These are phyloP conservation scores for Fermentozyma sake DNA, from an alignment of 1,139 yeast species.

Conservation along the genomic window DNA sequence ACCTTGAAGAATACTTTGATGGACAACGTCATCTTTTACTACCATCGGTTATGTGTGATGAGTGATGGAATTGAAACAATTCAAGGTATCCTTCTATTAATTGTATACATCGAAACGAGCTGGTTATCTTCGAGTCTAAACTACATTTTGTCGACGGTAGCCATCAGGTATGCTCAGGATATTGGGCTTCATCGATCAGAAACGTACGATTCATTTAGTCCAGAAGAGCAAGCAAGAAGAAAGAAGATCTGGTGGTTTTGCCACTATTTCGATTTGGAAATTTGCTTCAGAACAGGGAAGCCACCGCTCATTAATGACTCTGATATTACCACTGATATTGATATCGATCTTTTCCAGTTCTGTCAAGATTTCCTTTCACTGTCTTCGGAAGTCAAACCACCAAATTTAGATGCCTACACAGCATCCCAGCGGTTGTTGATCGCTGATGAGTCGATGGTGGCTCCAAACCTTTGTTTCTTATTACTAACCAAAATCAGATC, in stretches of 20 bases:
- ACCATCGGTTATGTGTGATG: conserved; percentile 41
- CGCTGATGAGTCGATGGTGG: not conserved
- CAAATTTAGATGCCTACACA: not conserved
- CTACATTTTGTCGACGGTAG: conserved; percentile 44
- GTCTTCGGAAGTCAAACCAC: conserved; percentile 1
- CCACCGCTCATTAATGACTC: conserved; percentile 51
- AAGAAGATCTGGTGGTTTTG: conserved; percentile 54
- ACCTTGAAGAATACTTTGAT: conserved; percentile 23
- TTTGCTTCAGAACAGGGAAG: conserved; percentile 53
- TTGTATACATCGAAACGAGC: conserved; percentile 41
- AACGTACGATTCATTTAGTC: conserved; percentile 32
- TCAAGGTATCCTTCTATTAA: conserved; percentile 44
- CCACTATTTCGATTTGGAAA: conserved; percentile 50
- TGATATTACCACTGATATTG: conserved; percentile 29
- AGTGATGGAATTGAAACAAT: conserved; percentile 50
- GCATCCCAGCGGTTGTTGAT: too few species aligned
- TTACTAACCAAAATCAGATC: conserved; percentile 24
- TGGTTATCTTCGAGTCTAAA: conserved; percentile 40
- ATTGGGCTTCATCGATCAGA: conserved; percentile 64
- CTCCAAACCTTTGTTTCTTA: conserved; percentile 12
- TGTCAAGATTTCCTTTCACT: conserved; percentile 1
- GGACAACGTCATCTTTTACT: conserved; percentile 43
- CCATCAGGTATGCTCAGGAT: conserved; percentile 58
- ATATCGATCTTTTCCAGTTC: conserved; percentile 5
- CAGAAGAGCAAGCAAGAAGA: conserved; percentile 34